Conservation (phyloP, 2,329 filamentous ascomycete species). For the Curvularia lunata region DNA sequence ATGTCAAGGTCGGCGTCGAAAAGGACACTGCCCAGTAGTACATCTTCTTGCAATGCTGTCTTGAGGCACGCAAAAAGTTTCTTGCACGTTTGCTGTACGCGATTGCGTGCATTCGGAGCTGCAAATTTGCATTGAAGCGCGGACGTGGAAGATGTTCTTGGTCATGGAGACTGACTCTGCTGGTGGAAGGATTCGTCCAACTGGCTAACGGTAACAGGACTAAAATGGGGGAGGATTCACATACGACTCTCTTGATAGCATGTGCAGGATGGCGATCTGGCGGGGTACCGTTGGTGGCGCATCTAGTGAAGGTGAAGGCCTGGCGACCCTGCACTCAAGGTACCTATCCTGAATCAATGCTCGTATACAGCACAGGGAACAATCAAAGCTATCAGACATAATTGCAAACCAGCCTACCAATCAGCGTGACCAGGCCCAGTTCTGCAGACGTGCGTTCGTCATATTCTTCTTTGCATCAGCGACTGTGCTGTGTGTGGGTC, state of each 20-base stretch:
- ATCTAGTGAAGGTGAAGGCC: not conserved
- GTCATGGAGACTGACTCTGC: not conserved
- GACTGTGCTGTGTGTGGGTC: not conserved
- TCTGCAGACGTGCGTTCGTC: not conserved
- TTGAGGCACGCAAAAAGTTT: too few relatives aligned
- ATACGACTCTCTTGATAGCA: slow-evolving; percentile 5
- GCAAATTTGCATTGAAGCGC: not conserved
- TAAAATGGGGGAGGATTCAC: slow-evolving; percentile 2
- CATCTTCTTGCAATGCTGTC: not conserved
- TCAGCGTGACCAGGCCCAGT: not conserved
- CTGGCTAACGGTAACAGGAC: not conserved
- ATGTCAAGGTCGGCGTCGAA: slow-evolving; percentile 35
- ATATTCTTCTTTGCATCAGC: not conserved
- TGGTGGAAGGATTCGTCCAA: not conserved
- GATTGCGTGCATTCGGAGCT: not conserved
- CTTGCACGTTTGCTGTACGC: not conserved
- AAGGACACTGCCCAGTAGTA: not conserved
- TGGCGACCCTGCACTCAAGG: not conserved
- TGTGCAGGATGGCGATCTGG: not conserved
- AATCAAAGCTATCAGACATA: not conserved
- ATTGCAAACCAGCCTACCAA: not conserved
- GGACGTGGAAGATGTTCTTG: not conserved
- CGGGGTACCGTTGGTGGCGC: not conserved
- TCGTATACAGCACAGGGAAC: not conserved
- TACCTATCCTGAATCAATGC: not conserved